Evolutionary conservation across 192 early-diverging fungal species (phyloP), one percentile per base, ranked within the genome.

Genomic region (Backusella circina): DNA sequence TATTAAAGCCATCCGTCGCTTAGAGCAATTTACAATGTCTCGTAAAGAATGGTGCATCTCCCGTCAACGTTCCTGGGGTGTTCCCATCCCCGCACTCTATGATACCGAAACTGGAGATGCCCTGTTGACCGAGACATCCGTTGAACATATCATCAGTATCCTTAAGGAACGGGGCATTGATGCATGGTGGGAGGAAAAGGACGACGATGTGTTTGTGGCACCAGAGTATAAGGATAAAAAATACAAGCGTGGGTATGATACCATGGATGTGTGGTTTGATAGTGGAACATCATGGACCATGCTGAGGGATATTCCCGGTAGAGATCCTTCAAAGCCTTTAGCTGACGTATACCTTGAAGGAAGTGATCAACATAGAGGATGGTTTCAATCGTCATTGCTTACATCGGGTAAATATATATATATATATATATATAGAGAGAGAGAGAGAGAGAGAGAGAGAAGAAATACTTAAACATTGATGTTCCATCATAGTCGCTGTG

Each of bases 241-340:
- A 0, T 93, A 91, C 66, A 79, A 79, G 36, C 80, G 84, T 41
- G 92, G 93, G n/a, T 83, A 78, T 36, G 93, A 95, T 73, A 95
- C 92, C 0, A 93, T 95, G 93, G 93, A 95, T 70, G 93, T 95
- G 28, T 95, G 93, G 92, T 95, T 95, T 71, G 93, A 95, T 74
- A 92, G 90, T 74, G 93, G 93, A 7, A 90, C 89, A 41, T 91
- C 89, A 28, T 93, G 93, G 93, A 89, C 88, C 33, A 79, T 89
- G 75, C 75, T 95, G 0, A 86, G 86, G 41, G 85, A 79, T 44
- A 76, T 82, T 71, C 80, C 47, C 61, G 81, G 64, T 65, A 78
- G 74, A 67, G 77, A 76, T 51, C 75, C 33, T 6, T 35, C 38
- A 26, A 64, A 65, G 15, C 74, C 83, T 57, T 75, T 89, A 12